These are phyloP conservation scores for Candida glucosophila DNA, from an alignment of 1,139 yeast species.

Conservation along the genomic window DNA sequence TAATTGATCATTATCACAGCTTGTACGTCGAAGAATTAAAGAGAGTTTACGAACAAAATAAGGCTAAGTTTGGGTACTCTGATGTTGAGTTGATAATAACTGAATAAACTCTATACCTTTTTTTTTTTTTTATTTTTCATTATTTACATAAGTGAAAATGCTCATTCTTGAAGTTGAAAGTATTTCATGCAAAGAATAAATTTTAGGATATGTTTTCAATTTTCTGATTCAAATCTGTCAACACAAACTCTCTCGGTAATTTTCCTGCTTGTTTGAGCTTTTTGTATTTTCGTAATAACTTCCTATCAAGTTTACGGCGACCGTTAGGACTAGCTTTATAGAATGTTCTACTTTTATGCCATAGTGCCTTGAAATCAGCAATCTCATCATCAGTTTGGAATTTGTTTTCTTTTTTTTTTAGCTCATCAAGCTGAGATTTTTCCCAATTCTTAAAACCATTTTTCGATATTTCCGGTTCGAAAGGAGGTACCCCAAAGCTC, in stretches of 20 bases:
- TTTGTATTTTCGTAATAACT: constrained; percentile 20
- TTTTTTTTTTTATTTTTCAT: too few relatives aligned
- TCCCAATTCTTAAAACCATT: constrained; percentile 35
- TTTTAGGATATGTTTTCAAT: not conserved
- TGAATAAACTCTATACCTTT: constrained; percentile 18
- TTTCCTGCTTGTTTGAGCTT: constrained; percentile 18
- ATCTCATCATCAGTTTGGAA: constrained; percentile 12
- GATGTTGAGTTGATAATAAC: constrained; percentile 41
- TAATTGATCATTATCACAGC: constrained; percentile 64
- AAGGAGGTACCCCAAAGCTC: constrained; percentile 30
- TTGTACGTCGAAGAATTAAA: constrained; percentile 62
- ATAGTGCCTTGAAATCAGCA: constrained; percentile 13
- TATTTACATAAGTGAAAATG: too few relatives aligned
- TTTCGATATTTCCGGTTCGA: constrained; percentile 15
- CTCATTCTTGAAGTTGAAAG: too few relatives aligned
- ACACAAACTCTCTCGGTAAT: constrained; percentile 7
- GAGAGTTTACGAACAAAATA: constrained; percentile 63
- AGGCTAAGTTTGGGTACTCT: constrained; percentile 46
- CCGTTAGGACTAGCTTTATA: constrained; percentile 12
- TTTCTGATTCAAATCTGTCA: constrained; percentile 1
- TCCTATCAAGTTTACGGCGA: constrained; percentile 24
- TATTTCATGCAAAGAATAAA: too few relatives aligned
- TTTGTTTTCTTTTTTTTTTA: constrained; percentile 11
- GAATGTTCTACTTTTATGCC: constrained; percentile 15
- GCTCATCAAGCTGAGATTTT: constrained; percentile 13